Evolutionary conservation across 352 stramenopile species (phyloP), one percentile per base, ranked within the genome.

Genomic region (Phytophthora palmivora): DNA sequence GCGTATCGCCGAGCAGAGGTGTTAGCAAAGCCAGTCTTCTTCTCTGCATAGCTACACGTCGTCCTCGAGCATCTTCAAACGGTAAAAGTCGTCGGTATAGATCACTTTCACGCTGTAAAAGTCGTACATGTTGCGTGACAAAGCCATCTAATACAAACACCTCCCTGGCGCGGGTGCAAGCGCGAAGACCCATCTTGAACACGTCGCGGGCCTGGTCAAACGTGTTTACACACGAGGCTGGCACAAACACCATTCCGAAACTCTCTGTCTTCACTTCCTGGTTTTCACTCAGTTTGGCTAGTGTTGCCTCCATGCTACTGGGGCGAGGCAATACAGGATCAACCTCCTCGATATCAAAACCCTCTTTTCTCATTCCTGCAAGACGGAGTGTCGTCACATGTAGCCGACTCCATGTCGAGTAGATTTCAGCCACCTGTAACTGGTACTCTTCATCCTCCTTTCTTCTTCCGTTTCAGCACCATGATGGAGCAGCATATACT

Each of bases 1-100:
- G 53, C 16, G 76, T 58, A 11, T 76, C 72, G 1, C 52, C 61
- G 0, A 91, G 53, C 26, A 93, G 19, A 0, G 82, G 67, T 5
- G 68, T 78, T 6, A 91, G 43, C 28, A 91, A 18, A 2, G 58
- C 64, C 12, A 91, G 36, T 0, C 84, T 67, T 12, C 82, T 75
- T 49, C 84, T 50, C 8, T 91, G 79, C 79, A 94, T 89, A 7
- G 82, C 82, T 41, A 89, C 83, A 32, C 74, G 70, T 2, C 84
- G 72, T 51, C 88, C 89, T 7, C 58, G 51, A 42, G 87, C 77
- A 0, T 54, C 57, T 50, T 94, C 84, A 28, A 81, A 94, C 9
- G 60, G 46, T 3, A 87, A 39, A 6, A 94, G 53, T 2, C 78
- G 81, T 26, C 73, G 71, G 39, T 91, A 92, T 8, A 89, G 38